Base-by-base conservation (phyloP, 257 asterid species). In the Cinchona pubescens region DNA sequence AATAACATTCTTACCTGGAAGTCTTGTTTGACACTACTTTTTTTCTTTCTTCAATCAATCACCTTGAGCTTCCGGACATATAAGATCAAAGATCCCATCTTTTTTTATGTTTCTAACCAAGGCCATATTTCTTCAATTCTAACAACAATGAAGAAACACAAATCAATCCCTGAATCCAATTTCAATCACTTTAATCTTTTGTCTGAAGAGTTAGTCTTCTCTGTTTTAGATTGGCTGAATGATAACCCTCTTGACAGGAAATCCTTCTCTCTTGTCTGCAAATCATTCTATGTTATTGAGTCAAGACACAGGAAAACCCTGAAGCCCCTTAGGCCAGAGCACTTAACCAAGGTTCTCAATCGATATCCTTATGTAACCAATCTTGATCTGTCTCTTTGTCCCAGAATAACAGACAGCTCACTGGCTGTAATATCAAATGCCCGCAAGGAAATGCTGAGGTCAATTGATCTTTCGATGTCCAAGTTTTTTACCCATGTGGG, bases 351-450 rank as follows among this genome's bases (percentile, higher is more conserved):
- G 75, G 80, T 86, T 43, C 76, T 93, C 68, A 78, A 19, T 0
- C 82, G 96, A 68, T 90, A 87, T 79, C 87, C 87, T 55, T 78
- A 18, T 71, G 82, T 86, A 8, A 73, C 94, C 16, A 67, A 76
- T 74, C 89, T 93, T 15, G 97, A 93, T 81, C 97, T 93, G 30
- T 87, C 92, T 3, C 78, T 87, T 2, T 93, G 97, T 71, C 97
- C 96, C 0, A 82, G 97, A 62, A 76, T 90, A 42, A 81, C 90
- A 19, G 97, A 91, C 71, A 55, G 59, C 67, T 81, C 92, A 0
- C 89, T 94, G 2, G 62, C 51, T 42, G 80, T 81, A 48, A 79
- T 88, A 11, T 76, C 97, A 2, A 68, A 16, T 56, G 78, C 58
- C 3, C 83, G 91, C n/a, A 86, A 70, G 72, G 83, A 72, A 72